Conservation (phyloP, 306 rosid species). For the Pyrus pyrifolia region DNA sequence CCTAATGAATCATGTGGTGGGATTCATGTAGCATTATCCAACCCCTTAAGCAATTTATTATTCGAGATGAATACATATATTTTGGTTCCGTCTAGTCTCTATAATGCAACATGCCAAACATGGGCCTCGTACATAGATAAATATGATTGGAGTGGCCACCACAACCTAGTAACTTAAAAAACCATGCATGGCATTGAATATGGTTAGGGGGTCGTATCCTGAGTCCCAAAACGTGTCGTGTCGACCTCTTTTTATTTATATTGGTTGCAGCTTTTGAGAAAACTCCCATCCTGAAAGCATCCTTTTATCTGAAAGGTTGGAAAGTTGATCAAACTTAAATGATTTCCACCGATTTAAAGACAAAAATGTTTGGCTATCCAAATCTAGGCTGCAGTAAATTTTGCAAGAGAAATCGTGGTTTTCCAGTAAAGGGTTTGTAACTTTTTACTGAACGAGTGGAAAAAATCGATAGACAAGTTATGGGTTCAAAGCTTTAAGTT, state of each 20-base stretch:
- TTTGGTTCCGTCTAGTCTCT: not conserved
- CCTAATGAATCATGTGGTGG: not conserved
- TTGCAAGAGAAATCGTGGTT: not conserved
- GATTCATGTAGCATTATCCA: not conserved
- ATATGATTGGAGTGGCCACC: not conserved
- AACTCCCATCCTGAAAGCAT: not conserved
- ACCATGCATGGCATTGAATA: not conserved
- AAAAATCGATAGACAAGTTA: not conserved
- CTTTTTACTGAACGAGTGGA: not conserved
- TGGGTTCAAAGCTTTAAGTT: not conserved
- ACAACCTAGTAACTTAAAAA: slow-evolving; percentile 5
- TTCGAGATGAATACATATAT: not conserved
- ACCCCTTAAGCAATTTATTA: not conserved
- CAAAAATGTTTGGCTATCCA: slow-evolving; percentile 1
- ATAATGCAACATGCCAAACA: not conserved
- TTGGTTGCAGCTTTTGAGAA: slow-evolving; percentile 13
- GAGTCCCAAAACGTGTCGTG: slow-evolving; percentile 8
- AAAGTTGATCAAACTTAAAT: slow-evolving; percentile 5
- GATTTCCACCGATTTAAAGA: not conserved
- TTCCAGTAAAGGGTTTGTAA: not conserved
- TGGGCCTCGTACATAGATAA: no score
- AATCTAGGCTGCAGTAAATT: not conserved
- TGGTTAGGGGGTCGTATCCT: not conserved
- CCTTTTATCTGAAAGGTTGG: not conserved
- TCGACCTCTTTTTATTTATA: not conserved